Conservation (phyloP, 805 yeast genomes). For the Yamadazyma akitaensis region DNA sequence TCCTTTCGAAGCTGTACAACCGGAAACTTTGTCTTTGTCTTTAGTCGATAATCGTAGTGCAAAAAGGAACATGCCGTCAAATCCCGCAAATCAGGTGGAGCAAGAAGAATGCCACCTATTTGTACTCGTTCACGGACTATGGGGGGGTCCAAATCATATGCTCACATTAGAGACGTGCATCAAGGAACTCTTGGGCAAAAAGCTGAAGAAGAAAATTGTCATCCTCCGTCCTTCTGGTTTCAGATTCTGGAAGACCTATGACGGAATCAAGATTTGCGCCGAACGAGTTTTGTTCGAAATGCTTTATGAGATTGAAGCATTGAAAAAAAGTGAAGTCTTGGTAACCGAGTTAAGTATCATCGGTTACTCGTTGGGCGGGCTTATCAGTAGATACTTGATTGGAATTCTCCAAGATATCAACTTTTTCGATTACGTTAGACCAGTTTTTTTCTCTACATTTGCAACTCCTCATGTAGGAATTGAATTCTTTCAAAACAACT, state of each 20-base stretch:
- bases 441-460: conserved; percentile 38
- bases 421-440: conserved; percentile 34
- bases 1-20: too few relatives aligned
- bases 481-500: conserved; percentile 30
- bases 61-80: neutral
- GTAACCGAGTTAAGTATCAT: conserved; percentile 72
- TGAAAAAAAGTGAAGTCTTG: conserved; percentile 24
- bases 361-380: conserved; percentile 90
- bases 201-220: conserved; percentile 26
- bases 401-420: conserved; percentile 46
- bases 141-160: conserved; percentile 45
- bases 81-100: neutral
- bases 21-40: neutral
- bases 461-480: conserved; percentile 46
- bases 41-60: neutral
- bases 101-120: conserved; percentile 30
- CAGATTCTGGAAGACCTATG: conserved; percentile 44
- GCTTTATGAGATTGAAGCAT: conserved; percentile 38
- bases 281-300: conserved; percentile 34
- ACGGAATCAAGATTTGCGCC: conserved; percentile 37
- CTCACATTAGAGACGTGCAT: conserved; percentile 32
- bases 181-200: conserved; percentile 21
- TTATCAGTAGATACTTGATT: conserved; percentile 74
- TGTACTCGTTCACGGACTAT: conserved; percentile 41
- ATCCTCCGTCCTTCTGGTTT: conserved; percentile 38